Percentiles rank a stretch among this genome's conserved stretches.
Evolutionary conservation across 1,284 basidiomycete species (phyloP).

Genomic region (Cutaneotrichosporon sp.): DNA sequence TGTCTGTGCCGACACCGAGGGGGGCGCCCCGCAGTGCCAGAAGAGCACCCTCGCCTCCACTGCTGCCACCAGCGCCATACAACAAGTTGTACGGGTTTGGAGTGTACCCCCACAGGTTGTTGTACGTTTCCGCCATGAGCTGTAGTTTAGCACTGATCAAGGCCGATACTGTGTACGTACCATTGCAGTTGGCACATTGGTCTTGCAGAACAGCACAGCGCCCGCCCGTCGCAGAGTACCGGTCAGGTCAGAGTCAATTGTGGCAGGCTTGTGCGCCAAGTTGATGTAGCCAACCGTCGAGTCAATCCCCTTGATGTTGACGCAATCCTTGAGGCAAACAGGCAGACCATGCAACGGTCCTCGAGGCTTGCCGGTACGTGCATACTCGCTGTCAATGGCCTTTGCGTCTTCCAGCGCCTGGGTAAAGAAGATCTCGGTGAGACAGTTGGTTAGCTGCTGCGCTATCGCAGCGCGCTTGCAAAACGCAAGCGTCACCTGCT

Average conservation of each 20-base stretch:
- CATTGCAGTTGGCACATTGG: conserved; percentile 17
- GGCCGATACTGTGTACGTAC: neutral
- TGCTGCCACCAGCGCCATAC: conserved; percentile 41
- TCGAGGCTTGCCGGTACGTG: conserved; percentile 36
- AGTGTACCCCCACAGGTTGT: conserved; percentile 30
- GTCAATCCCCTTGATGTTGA: conserved; percentile 1
- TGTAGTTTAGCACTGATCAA: neutral
- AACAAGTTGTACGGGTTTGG: conserved; percentile 44
- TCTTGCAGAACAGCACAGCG: conserved; percentile 28
- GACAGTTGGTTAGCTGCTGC: conserved; percentile 59
- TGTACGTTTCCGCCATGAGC: conserved; percentile 29
- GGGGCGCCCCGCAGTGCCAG: conserved; percentile 39
- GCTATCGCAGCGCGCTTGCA: conserved; percentile 73
- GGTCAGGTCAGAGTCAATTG: conserved; percentile 15
- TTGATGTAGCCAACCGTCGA: conserved; percentile 2
- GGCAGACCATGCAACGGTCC: conserved; percentile 52
- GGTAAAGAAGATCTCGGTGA: conserved; percentile 48
- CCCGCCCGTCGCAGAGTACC: conserved; percentile 17
- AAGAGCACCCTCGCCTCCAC: conserved; percentile 49
- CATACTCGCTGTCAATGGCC: conserved; percentile 46
- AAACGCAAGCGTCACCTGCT: conserved; percentile 51
- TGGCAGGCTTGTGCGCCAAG: conserved; percentile 6
- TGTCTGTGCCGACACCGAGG: conserved; percentile 48
- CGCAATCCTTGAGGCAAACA: conserved; percentile 46
- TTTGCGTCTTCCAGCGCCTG: conserved; percentile 40